Evolutionary conservation across 2,329 filamentous ascomycete genomes (phyloP).

Genomic region (Clathrospora elynae): DNA sequence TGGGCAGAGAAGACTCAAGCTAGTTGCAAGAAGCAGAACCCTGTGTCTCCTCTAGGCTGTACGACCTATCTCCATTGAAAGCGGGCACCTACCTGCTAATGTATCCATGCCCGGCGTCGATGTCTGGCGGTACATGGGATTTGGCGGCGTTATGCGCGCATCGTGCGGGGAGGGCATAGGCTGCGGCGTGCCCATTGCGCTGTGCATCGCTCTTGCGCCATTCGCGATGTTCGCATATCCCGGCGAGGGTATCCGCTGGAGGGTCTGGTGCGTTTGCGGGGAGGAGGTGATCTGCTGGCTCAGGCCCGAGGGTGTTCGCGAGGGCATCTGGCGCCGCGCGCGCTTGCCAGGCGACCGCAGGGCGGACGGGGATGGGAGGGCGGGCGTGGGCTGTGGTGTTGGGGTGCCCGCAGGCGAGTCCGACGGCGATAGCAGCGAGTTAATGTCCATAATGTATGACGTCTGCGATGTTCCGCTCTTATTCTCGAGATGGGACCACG

Average conservation of each 20-base stretch:
- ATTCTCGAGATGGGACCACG: slow-evolving; percentile 3
- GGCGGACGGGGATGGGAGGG: slow-evolving; percentile 33
- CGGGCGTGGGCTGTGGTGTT: slow-evolving; percentile 36
- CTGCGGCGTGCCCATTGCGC: slow-evolving; percentile 41
- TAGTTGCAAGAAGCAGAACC: too few species aligned
- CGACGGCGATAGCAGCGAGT: slow-evolving; percentile 55
- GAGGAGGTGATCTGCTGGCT: slow-evolving; percentile 50
- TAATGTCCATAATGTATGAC: slow-evolving; percentile 54
- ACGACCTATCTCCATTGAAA: slow-evolving; percentile 14
- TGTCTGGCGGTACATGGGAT: slow-evolving; percentile 46
- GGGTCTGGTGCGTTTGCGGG: slow-evolving; percentile 45
- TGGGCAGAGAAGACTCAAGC: too few species aligned
- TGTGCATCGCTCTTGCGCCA: slow-evolving; percentile 38
- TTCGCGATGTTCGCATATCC: slow-evolving; percentile 36
- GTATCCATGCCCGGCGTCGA: slow-evolving; percentile 57
- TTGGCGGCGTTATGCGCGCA: slow-evolving; percentile 43
- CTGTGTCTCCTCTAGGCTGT: too few species aligned
- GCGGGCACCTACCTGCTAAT: slow-evolving; percentile 49
- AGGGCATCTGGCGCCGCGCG: slow-evolving; percentile 42
- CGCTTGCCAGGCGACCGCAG: slow-evolving; percentile 41
- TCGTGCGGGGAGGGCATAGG: slow-evolving; percentile 38
- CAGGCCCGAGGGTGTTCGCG: slow-evolving; percentile 51
- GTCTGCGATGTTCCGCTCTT: slow-evolving; percentile 5
- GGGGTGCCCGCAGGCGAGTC: slow-evolving; percentile 50
- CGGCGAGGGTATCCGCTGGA: slow-evolving; percentile 40